These are phyloP conservation scores for Pythium folliculosum DNA, from an alignment of 352 stramenopile genomes.

Conservation along the genomic window DNA sequence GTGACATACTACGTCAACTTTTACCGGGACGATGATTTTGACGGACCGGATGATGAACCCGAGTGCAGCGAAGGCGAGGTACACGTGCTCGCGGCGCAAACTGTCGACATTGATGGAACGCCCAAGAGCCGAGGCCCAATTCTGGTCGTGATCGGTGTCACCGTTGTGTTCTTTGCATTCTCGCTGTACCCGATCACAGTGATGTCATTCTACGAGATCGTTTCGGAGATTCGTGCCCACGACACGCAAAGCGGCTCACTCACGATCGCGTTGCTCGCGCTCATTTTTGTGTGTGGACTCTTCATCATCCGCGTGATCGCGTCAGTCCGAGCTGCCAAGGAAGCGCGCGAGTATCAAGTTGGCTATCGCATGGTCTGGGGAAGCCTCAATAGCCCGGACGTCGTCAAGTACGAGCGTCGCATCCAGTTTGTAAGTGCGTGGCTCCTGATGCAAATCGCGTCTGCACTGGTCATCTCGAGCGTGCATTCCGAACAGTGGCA, in stretches of 20 bases:
- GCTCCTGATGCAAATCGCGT: conserved; percentile 20
- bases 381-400: conserved; percentile 19
- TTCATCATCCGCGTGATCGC: conserved; percentile 4
- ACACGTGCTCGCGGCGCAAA: neutral
- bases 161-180: conserved; percentile 18
- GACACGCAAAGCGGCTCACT: conserved; percentile 14
- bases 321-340: neutral
- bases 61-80: neutral
- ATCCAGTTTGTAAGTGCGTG: conserved; percentile 24
- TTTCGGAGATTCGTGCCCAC: conserved; percentile 13
- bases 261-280: conserved; percentile 6
- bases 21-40: conserved; percentile 11
- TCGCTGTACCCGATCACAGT: conserved; percentile 30
- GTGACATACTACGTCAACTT: conserved; percentile 15
- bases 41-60: neutral
- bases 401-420: conserved; percentile 25
- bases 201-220: conserved; percentile 25
- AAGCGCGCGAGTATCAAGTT: conserved; percentile 3
- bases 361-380: conserved; percentile 27
- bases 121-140: conserved; percentile 5
- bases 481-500: conserved; percentile 19
- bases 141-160: conserved; percentile 1
- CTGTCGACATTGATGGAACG: conserved; percentile 4
- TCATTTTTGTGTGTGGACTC: conserved; percentile 8
- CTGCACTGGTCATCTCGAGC: conserved; percentile 19